phyloP scores from a whole-genome alignment of 352 stramenopile species.

The Pythium monospermum region DNA sequence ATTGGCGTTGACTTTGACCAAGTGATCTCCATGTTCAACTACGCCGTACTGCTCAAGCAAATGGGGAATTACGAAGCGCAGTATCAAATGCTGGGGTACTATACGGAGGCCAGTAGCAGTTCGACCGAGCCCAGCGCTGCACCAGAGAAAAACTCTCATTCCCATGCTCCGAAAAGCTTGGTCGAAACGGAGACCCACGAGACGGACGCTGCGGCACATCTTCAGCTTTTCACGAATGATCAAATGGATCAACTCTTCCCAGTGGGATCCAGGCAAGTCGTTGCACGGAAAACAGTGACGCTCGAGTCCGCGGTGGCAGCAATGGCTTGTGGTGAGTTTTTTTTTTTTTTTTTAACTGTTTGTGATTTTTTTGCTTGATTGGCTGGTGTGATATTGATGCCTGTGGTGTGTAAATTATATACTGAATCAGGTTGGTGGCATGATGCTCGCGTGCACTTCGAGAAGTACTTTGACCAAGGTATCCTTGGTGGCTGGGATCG shows the following conservation, averaged over 20 bases:
- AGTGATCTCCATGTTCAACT: conserved; percentile 58
- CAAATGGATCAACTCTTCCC: conserved; percentile 1
- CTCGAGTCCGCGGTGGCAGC: conserved; percentile 15
- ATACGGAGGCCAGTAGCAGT: conserved; percentile 15
- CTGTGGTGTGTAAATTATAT: too few relatives aligned
- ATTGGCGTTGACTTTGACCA: conserved; percentile 52
- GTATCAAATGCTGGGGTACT: conserved; percentile 59
- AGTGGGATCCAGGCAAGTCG: background rate
- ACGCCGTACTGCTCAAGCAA: conserved; percentile 48
- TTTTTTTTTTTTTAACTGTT: background rate
- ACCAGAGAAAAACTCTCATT: too few relatives aligned
- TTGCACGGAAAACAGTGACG: background rate
- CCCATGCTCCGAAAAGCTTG: too few relatives aligned
- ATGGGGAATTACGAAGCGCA: conserved; percentile 43
- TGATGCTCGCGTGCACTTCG: conserved; percentile 6
- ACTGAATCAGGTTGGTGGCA: conserved; percentile 11
- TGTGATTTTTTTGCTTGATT: background rate
- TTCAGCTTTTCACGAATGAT: conserved; percentile 1
- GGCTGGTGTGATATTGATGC: too few relatives aligned
- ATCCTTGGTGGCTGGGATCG: too few relatives aligned
- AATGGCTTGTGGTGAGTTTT: conserved; percentile 7
- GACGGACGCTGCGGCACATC: background rate
- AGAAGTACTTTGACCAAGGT: too few relatives aligned
- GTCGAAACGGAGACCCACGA: background rate
- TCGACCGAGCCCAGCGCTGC: background rate